A percentile compares a stretch with the other conserved stretches of the same genome.
These are phyloP conservation scores for Leavenworthia alabamica DNA, from an alignment of 345 rosid species.

Conservation along the genomic window DNA sequence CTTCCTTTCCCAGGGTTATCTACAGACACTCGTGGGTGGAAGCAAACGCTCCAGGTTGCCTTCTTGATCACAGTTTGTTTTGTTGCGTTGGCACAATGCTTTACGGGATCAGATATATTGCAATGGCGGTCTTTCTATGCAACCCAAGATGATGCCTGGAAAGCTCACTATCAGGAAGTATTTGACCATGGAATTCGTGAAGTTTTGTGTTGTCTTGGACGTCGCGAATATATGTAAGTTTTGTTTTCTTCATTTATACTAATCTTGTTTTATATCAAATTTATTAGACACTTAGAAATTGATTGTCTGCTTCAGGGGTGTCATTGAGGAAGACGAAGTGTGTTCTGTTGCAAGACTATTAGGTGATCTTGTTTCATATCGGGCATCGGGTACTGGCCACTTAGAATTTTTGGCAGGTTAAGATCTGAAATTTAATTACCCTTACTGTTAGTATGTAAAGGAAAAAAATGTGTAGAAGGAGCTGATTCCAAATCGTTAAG, in stretches of 20 bases:
- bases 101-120: constrained; percentile 67
- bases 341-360: constrained; percentile 70
- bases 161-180: constrained; percentile 83
- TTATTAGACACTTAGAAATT: neutral
- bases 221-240: constrained; percentile 66
- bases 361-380: constrained; percentile 90
- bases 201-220: constrained; percentile 87
- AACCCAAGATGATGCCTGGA: constrained; percentile 86
- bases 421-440: constrained; percentile 6
- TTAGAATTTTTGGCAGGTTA: constrained; percentile 84
- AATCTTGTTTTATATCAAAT: neutral
- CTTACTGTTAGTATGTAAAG: no score
- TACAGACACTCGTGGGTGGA: constrained; percentile 44
- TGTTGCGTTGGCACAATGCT: constrained; percentile 62
- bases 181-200: constrained; percentile 96
- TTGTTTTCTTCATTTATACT: neutral
- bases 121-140: constrained; percentile 84
- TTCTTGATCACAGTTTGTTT: constrained; percentile 45
- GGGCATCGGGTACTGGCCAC: constrained; percentile 91
- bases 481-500: no score
- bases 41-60: constrained; percentile 38
- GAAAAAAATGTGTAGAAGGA: no score
- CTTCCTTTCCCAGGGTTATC: constrained; percentile 38
- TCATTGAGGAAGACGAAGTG: constrained; percentile 78
- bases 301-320: constrained; percentile 41